Percentiles rank a stretch among this genome's conserved stretches.
Conservation (phyloP, 495 filamentous ascomycete genomes). For the Choiromyces venosus region DNA sequence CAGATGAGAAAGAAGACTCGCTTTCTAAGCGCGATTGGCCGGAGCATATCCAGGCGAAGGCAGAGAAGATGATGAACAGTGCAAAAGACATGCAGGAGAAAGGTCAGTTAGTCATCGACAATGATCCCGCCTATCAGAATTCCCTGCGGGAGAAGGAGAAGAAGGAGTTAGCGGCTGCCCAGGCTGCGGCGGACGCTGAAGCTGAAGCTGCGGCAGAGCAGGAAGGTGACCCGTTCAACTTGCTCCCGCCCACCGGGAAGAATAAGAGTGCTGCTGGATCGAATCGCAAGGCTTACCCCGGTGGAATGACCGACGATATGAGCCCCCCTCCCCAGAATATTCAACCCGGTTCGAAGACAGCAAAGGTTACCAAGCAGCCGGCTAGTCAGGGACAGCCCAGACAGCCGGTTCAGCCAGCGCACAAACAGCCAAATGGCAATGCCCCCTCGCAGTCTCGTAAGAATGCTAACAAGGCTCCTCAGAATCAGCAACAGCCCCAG, state of each 20-base stretch:
- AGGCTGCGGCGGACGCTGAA: background rate
- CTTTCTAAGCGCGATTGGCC: slow-evolving; percentile 33
- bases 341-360: background rate
- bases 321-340: background rate
- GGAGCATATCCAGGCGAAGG: slow-evolving; percentile 39
- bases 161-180: slow-evolving; percentile 46
- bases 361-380: background rate
- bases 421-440: background rate
- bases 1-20: slow-evolving; percentile 11
- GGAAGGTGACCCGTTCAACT: background rate
- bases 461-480: slow-evolving; percentile 10
- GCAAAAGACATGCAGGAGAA: slow-evolving; percentile 43
- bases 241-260: background rate
- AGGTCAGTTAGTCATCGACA: slow-evolving; percentile 42
- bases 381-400: background rate
- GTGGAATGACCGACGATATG: background rate
- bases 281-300: background rate
- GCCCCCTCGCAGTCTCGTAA: slow-evolving; percentile 5
- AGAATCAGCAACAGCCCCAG: slow-evolving; percentile 11
- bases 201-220: background rate
- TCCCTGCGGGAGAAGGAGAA: slow-evolving; percentile 35
- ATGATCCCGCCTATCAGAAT: slow-evolving; percentile 30
- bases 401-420: background rate
- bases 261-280: background rate
- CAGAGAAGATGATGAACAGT: slow-evolving; percentile 38